Evolutionary conservation across 768 basidiomycete genomes (phyloP), one percentile per base, ranked within the genome.

Genomic region (Trichaptum fuscoviolaceum): DNA sequence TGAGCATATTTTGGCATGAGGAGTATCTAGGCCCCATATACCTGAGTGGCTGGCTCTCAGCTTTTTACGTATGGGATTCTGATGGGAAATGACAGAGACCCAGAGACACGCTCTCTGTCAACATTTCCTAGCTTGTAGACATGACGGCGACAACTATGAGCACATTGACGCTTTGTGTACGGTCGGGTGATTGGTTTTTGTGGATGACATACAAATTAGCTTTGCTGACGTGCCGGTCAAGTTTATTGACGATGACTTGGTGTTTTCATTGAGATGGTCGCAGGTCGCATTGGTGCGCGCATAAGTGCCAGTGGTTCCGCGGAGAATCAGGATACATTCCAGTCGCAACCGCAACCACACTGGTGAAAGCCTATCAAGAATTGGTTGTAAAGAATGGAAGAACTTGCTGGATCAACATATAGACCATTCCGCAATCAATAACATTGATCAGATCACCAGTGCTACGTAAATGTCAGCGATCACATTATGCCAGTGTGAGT

Each of bases 41-140:
- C 67, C 65, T 82, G n/a, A 76, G 76, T 2, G 81, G 79, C 0
- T 80, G 79, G 80, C 76, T 80, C 64, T 75, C 74, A 25, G 76
- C 76, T 18, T 81, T 81, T 62, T 77, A 76, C 58, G 74, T 73
- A 60, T 76, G 70, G 73, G 69, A 74, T 63, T 69, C 71, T n/a
- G 71, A 69, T 2, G 77, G 79, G 12, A 59, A 70, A 60, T 78
- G 78, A 74, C 70, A 73, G 34, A 77, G 76, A 64, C 42, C 59
- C 30, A 30, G 18, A 6, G n/a, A 65, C 67, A n/a, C 17, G 62
- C 36, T 17, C 23, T 65, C 12, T 20, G 42, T 12, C 42, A 52
- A 20, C 42, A 12, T 12, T 20, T 2, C 42, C 15, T 6, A 52
- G 42, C 42, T 20, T 12, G 42, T 6, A 12, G 42, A 0, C 20